Evolutionary conservation across 495 filamentous ascomycete species (phyloP).

Genomic region (Tuber indicum): DNA sequence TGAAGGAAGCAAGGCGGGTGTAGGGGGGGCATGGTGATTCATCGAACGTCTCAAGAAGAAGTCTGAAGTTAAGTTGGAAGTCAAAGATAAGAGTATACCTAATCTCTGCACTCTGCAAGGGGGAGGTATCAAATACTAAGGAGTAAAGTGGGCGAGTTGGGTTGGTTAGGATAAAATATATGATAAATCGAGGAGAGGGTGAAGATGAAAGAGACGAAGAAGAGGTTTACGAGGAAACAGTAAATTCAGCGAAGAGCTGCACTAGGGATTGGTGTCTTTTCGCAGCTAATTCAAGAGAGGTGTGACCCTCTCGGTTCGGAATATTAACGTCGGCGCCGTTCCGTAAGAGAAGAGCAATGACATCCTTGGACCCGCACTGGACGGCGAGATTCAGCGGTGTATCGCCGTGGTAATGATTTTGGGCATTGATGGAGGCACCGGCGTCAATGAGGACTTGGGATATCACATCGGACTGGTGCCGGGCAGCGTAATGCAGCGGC

Average conservation of each 20-base stretch:
- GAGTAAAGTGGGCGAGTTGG: neutral
- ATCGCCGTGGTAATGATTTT: neutral
- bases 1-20: neutral
- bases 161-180: neutral
- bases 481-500: neutral
- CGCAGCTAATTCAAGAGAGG: neutral
- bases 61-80: neutral
- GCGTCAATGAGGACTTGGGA: neutral
- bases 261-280: neutral
- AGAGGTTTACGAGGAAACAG: neutral
- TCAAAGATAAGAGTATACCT: neutral
- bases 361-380: slow-evolving; percentile 1
- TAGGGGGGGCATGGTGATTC: neutral
- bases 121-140: neutral
- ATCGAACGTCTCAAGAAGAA: neutral
- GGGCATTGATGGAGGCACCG: neutral
- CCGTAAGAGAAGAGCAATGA: neutral
- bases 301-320: neutral
- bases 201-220: neutral
- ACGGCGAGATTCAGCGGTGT: neutral
- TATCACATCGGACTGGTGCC: slow-evolving; percentile 1
- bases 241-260: neutral
- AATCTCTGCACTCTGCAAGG: neutral
- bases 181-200: neutral
- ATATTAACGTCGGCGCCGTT: neutral